Evolutionary conservation across 768 basidiomycete species (phyloP), one percentile per base, ranked within the genome.

Genomic region (Suillus plorans): DNA sequence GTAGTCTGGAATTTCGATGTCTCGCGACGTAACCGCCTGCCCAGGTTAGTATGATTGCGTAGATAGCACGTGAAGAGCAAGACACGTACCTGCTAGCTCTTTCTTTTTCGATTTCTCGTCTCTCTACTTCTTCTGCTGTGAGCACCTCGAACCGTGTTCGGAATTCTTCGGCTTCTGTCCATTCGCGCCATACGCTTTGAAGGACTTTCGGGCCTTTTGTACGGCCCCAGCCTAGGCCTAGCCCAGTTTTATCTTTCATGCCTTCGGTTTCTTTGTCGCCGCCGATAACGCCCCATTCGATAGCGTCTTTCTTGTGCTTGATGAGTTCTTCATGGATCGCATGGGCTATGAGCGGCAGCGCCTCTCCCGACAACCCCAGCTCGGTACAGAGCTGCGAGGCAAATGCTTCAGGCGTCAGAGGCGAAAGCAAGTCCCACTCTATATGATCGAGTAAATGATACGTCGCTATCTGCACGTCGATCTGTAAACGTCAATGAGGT

Each of bases 371-470:
- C 3, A 99, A 83, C 8, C 95, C 95, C 18, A 99, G 85, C 67
- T 99, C 97, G 28, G 82, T 75, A 70, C 92, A 94, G 41, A 98
- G 89, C 59, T 85, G 87, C 45, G 79, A 77, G 0, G 97, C 86
- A 71, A 99, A 99, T 1, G 79, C 82, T 73, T 97, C 91, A 1
- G 97, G 97, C 0, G 94, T 96, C 44, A 98, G 83, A 4, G 91
- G 85, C 4, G 96, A 97, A 55, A 92, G 86, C n/a, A 99, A 84
- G 77, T 99, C 97, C 97, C 97, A 99, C 77, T 99, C 97, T 69
- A 99, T 95, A 72, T 95, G 92, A 78, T 99, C 97, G 63, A 92
- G 82, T 1, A 99, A 83, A 75, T 97, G 94, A 73, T 95, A 84
- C 56, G 90, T 92, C 28, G 90, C 93, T 72, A 99, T 91, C 76